A percentile compares a stretch with the other conserved stretches of the same genome.
phyloP scores from a whole-genome alignment of 192 early-diverging fungal genomes.

The Rhizophagus clarus region DNA sequence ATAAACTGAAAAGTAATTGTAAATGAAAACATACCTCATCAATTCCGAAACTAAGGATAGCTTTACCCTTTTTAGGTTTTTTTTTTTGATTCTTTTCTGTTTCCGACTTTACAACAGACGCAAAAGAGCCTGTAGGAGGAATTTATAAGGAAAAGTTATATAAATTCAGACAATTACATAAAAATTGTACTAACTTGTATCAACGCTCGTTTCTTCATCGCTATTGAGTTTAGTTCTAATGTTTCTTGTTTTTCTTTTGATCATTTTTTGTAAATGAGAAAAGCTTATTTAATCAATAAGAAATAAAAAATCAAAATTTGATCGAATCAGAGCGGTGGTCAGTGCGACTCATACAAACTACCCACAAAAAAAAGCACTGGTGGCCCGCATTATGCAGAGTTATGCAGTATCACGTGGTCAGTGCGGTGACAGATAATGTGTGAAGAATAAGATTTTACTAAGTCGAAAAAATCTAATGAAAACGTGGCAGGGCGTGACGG shows the following conservation, averaged over 20 bases:
- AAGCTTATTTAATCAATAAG: no score
- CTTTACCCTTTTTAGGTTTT: neutral
- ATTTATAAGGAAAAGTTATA: neutral
- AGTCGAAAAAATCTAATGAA: no score
- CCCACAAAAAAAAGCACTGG: no score
- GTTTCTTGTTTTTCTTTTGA: neutral
- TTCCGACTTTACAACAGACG: neutral
- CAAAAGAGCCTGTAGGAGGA: neutral
- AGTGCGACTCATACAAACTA: no score
- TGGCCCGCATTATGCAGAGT: no score
- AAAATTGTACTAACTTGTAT: neutral
- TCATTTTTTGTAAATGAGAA: neutral
- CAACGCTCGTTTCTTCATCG: neutral
- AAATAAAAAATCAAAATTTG: no score
- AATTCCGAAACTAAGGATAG: constrained; percentile 8
- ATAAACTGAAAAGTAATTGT: neutral
- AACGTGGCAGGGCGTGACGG: no score
- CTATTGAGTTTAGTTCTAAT: constrained; percentile 1
- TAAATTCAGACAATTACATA: neutral
- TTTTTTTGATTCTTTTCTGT: neutral
- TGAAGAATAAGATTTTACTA: no score
- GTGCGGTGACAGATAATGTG: no score
- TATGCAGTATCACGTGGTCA: no score
- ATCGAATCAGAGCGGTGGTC: no score
- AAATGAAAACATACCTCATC: constrained; percentile 15